Evolutionary conservation across 495 filamentous ascomycete genomes (phyloP).

Genomic region (Penicillium paxilli): DNA sequence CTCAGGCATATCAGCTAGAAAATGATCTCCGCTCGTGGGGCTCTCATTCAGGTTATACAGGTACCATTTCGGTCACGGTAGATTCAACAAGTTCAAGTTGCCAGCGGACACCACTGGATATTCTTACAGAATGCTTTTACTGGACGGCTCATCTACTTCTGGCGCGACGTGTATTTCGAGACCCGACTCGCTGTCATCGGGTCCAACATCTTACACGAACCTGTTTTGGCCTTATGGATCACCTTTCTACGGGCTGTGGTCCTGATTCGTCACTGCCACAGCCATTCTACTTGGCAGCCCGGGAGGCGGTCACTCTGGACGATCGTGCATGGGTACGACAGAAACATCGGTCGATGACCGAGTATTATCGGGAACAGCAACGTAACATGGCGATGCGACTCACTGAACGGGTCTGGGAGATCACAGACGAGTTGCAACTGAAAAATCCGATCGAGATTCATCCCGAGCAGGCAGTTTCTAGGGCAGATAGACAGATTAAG

Average conservation of each 20-base stretch:
- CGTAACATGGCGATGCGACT: constrained; percentile 27
- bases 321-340: constrained; percentile 26
- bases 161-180: constrained; percentile 26
- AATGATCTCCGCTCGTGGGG: constrained; percentile 27
- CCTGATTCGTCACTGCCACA: constrained; percentile 30
- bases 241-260: constrained; percentile 25
- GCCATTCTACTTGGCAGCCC: constrained; percentile 27
- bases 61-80: neutral
- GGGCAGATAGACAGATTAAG: constrained; percentile 17
- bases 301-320: constrained; percentile 19
- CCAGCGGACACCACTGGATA: constrained; percentile 18
- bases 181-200: constrained; percentile 20
- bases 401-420: constrained; percentile 26
- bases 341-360: constrained; percentile 31
- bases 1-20: constrained; percentile 15
- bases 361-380: constrained; percentile 30
- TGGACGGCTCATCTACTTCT: constrained; percentile 31
- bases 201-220: constrained; percentile 26
- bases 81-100: neutral
- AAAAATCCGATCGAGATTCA: neutral
- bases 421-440: constrained; percentile 9
- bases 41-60: neutral
- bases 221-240: constrained; percentile 29
- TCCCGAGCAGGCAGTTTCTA: neutral
- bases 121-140: constrained; percentile 30